A percentile compares a stretch with the other conserved stretches of the same genome.
Conservation (phyloP, 2,329 filamentous ascomycete species). For the Metarhizium album region DNA sequence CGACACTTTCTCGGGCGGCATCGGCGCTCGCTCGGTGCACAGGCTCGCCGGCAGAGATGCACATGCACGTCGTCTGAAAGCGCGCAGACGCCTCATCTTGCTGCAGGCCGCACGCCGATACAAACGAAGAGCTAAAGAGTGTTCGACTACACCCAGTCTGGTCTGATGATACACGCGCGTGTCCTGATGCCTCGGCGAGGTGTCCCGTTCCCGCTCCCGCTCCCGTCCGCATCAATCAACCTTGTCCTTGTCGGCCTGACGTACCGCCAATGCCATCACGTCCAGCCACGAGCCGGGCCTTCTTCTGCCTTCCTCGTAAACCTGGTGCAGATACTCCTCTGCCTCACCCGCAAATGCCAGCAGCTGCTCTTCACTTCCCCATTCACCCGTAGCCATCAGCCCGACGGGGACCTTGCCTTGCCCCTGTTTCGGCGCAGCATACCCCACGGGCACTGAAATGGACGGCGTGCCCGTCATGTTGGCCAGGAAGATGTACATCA, state of each 20-base stretch:
- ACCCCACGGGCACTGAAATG: constrained; percentile 65
- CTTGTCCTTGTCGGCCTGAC: neutral
- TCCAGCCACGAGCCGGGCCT: constrained; percentile 48
- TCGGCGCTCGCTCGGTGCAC: too few relatives aligned
- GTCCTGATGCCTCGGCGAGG: too few relatives aligned
- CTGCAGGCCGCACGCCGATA: neutral
- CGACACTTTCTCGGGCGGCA: too few relatives aligned
- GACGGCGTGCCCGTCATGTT: constrained; percentile 75
- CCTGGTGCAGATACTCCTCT: constrained; percentile 43
- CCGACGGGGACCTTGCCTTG: constrained; percentile 50
- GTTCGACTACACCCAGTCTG: too few relatives aligned
- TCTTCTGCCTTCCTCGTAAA: constrained; percentile 35
- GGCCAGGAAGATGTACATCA: constrained; percentile 79
- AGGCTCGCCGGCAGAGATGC: too few relatives aligned
- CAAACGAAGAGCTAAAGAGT: neutral
- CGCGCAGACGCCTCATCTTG: too few relatives aligned
- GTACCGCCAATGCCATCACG: constrained; percentile 29
- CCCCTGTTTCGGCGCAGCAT: constrained; percentile 45
- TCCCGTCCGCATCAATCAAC: neutral
- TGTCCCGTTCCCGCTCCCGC: too few relatives aligned
- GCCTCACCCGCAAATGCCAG: constrained; percentile 48
- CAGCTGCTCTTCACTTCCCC: constrained; percentile 55
- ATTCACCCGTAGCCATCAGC: constrained; percentile 54
- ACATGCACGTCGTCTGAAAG: too few relatives aligned
- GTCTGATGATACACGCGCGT: too few relatives aligned